Conservation (phyloP, 2,329 filamentous ascomycete species). For the Aspergillus quadrilineatus region DNA sequence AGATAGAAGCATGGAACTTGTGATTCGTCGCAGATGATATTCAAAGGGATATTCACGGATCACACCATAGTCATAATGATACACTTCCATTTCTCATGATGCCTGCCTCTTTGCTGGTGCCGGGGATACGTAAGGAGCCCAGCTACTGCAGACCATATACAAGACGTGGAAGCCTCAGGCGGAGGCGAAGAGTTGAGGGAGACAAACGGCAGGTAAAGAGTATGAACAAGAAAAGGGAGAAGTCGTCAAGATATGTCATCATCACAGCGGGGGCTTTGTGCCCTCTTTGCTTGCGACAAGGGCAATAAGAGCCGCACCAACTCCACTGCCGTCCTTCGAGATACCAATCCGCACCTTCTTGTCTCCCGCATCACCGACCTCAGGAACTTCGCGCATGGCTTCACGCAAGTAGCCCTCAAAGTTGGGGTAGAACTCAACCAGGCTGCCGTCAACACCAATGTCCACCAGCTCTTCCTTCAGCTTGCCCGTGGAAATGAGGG, state of each 20-base stretch:
- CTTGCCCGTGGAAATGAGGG: slow-evolving; percentile 77
- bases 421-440: slow-evolving; percentile 93
- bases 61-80: slow-evolving; percentile 1
- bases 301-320: slow-evolving; percentile 94
- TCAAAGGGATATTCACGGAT: background rate
- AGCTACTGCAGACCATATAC: slow-evolving; percentile 1
- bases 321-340: slow-evolving; percentile 92
- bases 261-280: slow-evolving; percentile 6
- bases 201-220: background rate
- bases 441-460: slow-evolving; percentile 88
- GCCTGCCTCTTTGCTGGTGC: background rate
- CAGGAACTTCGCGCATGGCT: slow-evolving; percentile 71
- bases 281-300: slow-evolving; percentile 67
- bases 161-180: background rate
- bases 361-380: slow-evolving; percentile 75
- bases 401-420: slow-evolving; percentile 88
- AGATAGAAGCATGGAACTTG: background rate
- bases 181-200: background rate
- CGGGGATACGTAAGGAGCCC: slow-evolving; percentile 1
- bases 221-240: slow-evolving; percentile 5
- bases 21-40: background rate
- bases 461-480: slow-evolving; percentile 73
- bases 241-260: slow-evolving; percentile 6
- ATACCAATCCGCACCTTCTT: slow-evolving; percentile 90
- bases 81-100: slow-evolving; percentile 1